Percentiles rank a stretch among this genome's conserved stretches.
These are phyloP conservation scores for Stramenopiles sp. DNA, from an alignment of 352 stramenopile species.

Conservation along the genomic window DNA sequence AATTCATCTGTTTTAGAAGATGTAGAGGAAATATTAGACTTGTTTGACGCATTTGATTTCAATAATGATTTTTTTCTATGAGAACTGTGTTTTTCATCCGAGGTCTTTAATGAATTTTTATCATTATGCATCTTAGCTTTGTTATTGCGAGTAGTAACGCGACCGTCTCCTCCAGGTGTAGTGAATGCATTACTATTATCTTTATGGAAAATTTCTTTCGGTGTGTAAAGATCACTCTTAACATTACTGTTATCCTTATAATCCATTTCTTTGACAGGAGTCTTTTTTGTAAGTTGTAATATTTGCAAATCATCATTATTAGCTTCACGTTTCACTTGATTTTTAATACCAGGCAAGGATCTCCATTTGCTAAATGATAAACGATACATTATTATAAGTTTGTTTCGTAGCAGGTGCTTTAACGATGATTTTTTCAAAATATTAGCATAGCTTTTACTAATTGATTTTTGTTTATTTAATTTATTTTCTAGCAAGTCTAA, in stretches of 20 bases:
- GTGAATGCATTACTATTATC: not conserved
- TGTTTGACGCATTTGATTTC: not conserved
- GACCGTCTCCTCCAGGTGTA: not conserved
- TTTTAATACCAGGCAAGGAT: too few relatives aligned
- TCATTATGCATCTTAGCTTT: not conserved
- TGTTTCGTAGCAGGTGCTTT: not conserved
- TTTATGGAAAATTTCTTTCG: not conserved
- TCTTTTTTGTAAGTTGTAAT: not conserved
- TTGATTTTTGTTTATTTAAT: not conserved
- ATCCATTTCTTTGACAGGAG: not conserved
- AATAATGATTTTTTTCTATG: too few relatives aligned
- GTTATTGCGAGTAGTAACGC: not conserved
- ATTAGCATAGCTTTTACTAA: not conserved
- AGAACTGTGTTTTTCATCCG: too few relatives aligned
- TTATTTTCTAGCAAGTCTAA: not conserved
- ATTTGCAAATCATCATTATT: too few relatives aligned
- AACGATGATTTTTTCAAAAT: not conserved
- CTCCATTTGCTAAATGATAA: too few relatives aligned
- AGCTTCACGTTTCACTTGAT: too few relatives aligned
- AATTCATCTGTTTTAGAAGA: not conserved
- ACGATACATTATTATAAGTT: not conserved
- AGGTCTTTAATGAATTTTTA: too few relatives aligned
- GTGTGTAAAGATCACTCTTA: not conserved
- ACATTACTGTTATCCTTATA: not conserved
- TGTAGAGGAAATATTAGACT: not conserved